Evolutionary conservation across 768 basidiomycete species (phyloP), one percentile per base, ranked within the genome.

Genomic region (Harrya chromipes): DNA sequence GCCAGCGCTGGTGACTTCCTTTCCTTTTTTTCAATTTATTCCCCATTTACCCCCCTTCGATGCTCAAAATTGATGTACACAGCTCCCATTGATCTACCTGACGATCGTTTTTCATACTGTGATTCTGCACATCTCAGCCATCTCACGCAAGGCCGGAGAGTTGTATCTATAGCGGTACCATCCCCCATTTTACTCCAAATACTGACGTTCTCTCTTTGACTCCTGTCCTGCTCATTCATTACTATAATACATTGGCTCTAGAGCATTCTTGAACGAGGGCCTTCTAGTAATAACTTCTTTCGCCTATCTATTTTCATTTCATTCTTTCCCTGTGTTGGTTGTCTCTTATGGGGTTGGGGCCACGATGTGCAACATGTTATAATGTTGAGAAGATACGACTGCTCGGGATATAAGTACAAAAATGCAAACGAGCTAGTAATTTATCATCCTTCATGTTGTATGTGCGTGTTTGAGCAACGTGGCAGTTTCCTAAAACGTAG

Each of bases 401-500:
- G 12, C 33, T 33, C 33, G 33, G 29, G 6, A 14, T 16, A 29
- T 9, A 26, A 5, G 26, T 26, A 26, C 29, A 29, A 29, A 31
- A 13, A 33, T 16, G 12, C 4, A 13, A 2, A 6, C 29, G 9
- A 29, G 33, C 11, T 29, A 11, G 29, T 33, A 33, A 33, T 33
- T 33, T 33, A 33, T 33, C 4, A 6, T 11, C 11, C 23, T 3
- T 23, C 6, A 60, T 37, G 58, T 58, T 68, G 59, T 68, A 49
- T 65, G 54, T 21, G 10, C 40, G 7, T 68, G 50, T 69, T 69
- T 50, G 69, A 63, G 65, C 49, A 61, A 46, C 41, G 23, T 34
- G 14, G 41, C 38, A 33, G 14, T 33, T 33, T 14, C 33, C 33
- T 33, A 33, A 33, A 14, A 33, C 16, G 33, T 33, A 16, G 33